Conservation (phyloP, 768 basidiomycete genomes). For the Phanerodontia chrysosporium region DNA sequence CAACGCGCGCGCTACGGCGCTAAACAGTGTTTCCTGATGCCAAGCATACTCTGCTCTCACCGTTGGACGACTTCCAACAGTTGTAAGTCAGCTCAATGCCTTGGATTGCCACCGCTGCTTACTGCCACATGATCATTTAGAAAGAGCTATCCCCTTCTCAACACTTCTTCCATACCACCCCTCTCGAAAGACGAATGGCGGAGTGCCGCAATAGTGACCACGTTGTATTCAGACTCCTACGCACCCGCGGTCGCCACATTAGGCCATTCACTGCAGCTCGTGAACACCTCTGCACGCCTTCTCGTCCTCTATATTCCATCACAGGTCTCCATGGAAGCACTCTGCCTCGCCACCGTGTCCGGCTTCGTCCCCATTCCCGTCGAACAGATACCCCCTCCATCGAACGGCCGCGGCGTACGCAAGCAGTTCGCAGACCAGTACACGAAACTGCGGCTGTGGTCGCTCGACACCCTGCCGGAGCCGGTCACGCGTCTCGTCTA, state of each 20-base stretch:
- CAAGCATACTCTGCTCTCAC: no score
- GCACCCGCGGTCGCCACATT: constrained; percentile 28
- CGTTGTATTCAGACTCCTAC: constrained; percentile 29
- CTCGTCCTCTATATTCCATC: constrained; percentile 31
- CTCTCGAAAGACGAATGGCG: neutral
- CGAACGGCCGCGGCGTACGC: constrained; percentile 31
- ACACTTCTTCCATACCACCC: neutral
- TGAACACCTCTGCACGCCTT: constrained; percentile 28
- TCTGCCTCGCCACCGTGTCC: constrained; percentile 33
- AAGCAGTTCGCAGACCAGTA: constrained; percentile 36
- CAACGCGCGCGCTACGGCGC: no score
- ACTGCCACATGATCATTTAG: neutral
- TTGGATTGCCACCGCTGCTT: neutral
- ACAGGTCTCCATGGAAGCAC: constrained; percentile 33
- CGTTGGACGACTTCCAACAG: constrained; percentile 2
- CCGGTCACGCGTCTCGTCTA: constrained; percentile 30
- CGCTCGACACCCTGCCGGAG: constrained; percentile 26
- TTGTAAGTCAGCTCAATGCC: neutral
- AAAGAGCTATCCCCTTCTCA: neutral
- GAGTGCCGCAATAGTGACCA: constrained; percentile 23
- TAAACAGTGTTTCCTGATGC: no score
- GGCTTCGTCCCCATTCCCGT: constrained; percentile 36
- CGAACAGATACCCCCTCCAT: constrained; percentile 34
- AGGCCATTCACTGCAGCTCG: constrained; percentile 27
- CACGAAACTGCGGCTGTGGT: constrained; percentile 41